Percentiles rank a stretch among this genome's conserved stretches.
phyloP scores from a whole-genome alignment of 352 stramenopile species.

The Globisporangium nunn region DNA sequence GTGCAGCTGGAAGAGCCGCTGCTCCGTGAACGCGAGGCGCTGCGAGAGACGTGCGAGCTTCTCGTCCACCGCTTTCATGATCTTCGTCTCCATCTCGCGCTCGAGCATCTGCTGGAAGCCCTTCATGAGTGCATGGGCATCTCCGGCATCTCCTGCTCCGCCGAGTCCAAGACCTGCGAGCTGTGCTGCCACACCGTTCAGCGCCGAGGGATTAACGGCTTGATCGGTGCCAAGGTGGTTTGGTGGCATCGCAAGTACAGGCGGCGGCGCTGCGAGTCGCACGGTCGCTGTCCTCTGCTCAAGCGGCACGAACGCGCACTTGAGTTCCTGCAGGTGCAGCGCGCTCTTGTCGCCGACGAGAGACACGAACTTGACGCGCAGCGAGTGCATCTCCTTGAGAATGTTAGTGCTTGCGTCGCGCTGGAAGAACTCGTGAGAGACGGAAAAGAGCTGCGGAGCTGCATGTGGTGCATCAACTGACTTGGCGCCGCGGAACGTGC shows the following conservation, averaged over 20 bases:
- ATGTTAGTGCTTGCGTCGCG: conserved; percentile 35
- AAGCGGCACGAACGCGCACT: conserved; percentile 32
- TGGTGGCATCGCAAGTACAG: neutral
- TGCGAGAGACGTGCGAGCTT: conserved; percentile 50
- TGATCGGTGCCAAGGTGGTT: too few relatives aligned
- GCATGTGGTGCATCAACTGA: neutral
- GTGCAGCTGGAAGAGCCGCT: conserved; percentile 52
- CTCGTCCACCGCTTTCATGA: conserved; percentile 43
- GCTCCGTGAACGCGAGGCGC: conserved; percentile 56
- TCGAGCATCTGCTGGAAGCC: conserved; percentile 59
- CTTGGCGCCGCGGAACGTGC: conserved; percentile 47
- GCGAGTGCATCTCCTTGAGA: conserved; percentile 38
- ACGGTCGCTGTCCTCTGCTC: conserved; percentile 7
- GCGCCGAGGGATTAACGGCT: neutral
- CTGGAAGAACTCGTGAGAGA: conserved; percentile 42
- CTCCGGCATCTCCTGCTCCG: conserved; percentile 4
- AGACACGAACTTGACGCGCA: conserved; percentile 72
- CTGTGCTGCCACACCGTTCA: conserved; percentile 1
- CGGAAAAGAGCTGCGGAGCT: conserved; percentile 24
- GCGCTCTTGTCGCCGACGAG: conserved; percentile 47
- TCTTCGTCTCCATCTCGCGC: conserved; percentile 61
- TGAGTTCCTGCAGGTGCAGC: conserved; percentile 31
- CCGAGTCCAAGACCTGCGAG: conserved; percentile 5
- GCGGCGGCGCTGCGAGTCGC: conserved; percentile 1
- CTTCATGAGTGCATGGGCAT: conserved; percentile 35